Evolutionary conservation across 805 yeast species (phyloP), one percentile per base, ranked within the genome.

Genomic region (Zygoascus tannicola): DNA sequence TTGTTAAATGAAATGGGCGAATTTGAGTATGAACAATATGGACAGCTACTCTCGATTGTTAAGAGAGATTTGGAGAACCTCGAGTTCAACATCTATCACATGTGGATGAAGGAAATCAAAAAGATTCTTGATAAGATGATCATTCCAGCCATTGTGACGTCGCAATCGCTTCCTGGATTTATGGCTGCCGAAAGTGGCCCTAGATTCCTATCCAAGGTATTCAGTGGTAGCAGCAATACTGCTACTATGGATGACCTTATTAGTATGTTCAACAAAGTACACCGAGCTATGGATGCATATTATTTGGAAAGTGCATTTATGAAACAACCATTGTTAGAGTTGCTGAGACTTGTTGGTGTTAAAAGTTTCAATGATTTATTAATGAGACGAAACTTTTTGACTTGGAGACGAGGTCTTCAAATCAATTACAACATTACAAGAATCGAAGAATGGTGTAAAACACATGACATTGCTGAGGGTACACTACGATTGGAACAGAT

Each of bases 341-440:
- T 92, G 56, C 70, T 92, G 56, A 78, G 81, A 58, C 81, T 82
- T 62, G 86, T 94, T 46, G 95, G 92, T 63, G 92, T 95, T 15
- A 76, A 79, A 51, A 86, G 97, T 67, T 92, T 92, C 73, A 92
- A 92, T 62, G 97, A 92, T 62, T 70, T 92, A 66, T 78, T 94
- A 40, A 84, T 88, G 94, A 80, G 96, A 69, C 78, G 95, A 64
- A 82, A 80, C 67, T 94, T 90, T 67, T 69, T 90, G 59, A 82
- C 95, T 8, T 92, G 98, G 98, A 92, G 90, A 69, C 81, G 98
- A 60, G 97, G 97, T 39, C 74, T 92, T 54, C 98, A 92, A 66
- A 78, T 92, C 66, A 92, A 87, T 63, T 92, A 92, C 68, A 92
- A 92, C 63, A 94, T 88, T 44, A 92, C 98, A 2, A 77, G 97